Evolutionary conservation across 1,139 yeast species (phyloP).

Genomic region (Saccharomyces hybrid): DNA sequence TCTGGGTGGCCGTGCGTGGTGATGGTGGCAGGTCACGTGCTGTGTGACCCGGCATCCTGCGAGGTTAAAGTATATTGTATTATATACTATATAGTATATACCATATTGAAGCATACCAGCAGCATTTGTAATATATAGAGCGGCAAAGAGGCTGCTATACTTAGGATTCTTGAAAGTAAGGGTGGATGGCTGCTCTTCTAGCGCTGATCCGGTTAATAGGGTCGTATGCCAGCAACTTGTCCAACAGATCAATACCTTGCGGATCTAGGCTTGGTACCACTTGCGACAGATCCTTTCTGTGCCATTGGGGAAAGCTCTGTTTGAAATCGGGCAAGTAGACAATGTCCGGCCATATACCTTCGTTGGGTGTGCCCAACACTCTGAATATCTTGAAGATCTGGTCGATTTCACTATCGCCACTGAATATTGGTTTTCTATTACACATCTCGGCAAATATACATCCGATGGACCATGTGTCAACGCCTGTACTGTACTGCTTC

Average conservation of each 20-base stretch:
- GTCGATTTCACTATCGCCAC: conserved; percentile 97
- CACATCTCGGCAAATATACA: conserved; percentile 99
- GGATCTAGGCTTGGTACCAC: conserved; percentile 73
- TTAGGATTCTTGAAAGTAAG: conserved; percentile 64
- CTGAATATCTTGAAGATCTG: conserved; percentile 94
- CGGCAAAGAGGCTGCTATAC: not conserved
- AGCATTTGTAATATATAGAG: not conserved
- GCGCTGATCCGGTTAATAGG: conserved; percentile 94
- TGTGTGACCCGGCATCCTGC: not conserved
- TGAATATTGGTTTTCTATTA: conserved; percentile 87
- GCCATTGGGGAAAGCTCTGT: conserved; percentile 94
- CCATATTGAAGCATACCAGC: not conserved
- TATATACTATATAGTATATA: too few relatives aligned
- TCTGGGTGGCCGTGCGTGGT: not conserved
- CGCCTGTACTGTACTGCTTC: conserved; percentile 95
- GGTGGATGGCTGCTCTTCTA: conserved; percentile 83
- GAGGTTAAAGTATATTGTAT: not conserved
- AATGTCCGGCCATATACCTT: conserved; percentile 94
- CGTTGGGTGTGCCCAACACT: conserved; percentile 90
- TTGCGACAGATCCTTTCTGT: conserved; percentile 58
- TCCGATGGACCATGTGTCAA: conserved; percentile 98
- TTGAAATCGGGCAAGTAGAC: conserved; percentile 90
- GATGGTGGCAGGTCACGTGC: not conserved
- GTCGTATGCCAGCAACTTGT: conserved; percentile 76
- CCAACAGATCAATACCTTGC: conserved; percentile 77